Conservation (phyloP, 129 eudicot species). For the Deinandra increscens region DNA sequence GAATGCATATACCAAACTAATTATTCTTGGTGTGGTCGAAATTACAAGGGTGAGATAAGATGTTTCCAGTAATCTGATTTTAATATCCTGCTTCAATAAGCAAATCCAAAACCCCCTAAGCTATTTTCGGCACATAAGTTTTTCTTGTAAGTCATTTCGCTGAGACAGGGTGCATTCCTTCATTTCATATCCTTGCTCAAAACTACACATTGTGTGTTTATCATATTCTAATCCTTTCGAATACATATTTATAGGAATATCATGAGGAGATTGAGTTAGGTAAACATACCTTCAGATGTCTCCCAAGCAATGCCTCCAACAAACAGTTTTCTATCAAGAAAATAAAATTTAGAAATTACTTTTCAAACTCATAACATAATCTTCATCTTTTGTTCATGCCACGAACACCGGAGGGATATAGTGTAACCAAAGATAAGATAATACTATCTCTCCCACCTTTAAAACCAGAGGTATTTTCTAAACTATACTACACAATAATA, state of each 20-base stretch:
- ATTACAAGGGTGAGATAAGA: not conserved
- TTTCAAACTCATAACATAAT: conserved; percentile 38
- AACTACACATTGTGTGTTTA: not conserved
- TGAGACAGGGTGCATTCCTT: not conserved
- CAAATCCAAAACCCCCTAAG: not conserved
- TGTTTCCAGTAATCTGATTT: not conserved
- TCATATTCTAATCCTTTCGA: not conserved
- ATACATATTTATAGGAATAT: not conserved
- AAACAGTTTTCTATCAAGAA: conserved; percentile 86
- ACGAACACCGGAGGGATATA: not conserved
- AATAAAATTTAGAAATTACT: conserved; percentile 64
- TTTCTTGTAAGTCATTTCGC: not conserved
- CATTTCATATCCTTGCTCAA: not conserved
- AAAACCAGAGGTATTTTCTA: conserved; percentile 20
- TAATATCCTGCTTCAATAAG: not conserved
- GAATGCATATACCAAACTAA: not conserved
- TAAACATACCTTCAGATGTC: conserved; percentile 71
- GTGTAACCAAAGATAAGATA: not conserved
- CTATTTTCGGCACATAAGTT: too few species aligned
- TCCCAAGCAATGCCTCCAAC: conserved; percentile 99
- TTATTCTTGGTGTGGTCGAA: not conserved
- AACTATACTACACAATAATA: conserved; percentile 30
- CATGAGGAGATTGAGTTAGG: not conserved
- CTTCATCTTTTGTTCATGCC: conserved; percentile 18
- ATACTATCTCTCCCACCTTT: conserved; percentile 32